A percentile compares a stretch with the other conserved stretches of the same genome.
Evolutionary conservation across 352 stramenopile species (phyloP).

Genomic region (Halophytophthora batemanensis): DNA sequence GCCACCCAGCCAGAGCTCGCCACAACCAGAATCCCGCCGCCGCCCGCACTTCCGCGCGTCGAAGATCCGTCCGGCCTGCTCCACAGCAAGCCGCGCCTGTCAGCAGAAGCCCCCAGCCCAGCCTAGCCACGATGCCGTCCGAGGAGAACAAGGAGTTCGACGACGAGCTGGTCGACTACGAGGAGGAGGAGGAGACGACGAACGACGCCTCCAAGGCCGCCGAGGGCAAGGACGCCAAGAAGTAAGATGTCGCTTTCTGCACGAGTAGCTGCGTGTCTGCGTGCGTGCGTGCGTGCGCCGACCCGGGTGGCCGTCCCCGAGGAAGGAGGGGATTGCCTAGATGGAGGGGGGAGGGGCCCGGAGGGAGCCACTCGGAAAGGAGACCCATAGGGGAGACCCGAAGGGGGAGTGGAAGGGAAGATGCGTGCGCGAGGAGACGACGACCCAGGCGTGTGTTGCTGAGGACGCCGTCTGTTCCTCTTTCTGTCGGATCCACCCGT

Average conservation of each 20-base stretch:
- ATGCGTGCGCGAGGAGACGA: too few relatives aligned
- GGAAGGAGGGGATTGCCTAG: too few relatives aligned
- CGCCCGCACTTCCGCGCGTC: constrained; percentile 18
- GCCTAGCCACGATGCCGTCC: constrained; percentile 47
- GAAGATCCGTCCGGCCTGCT: not conserved
- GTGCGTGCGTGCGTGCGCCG: constrained; percentile 1
- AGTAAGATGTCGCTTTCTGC: constrained; percentile 57
- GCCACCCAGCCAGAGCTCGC: constrained; percentile 25
- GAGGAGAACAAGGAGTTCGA: constrained; percentile 90
- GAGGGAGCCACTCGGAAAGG: too few relatives aligned
- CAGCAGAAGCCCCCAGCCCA: constrained; percentile 4
- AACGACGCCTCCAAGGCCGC: constrained; percentile 69
- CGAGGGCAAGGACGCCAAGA: constrained; percentile 88
- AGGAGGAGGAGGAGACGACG: constrained; percentile 85
- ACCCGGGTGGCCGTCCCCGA: too few relatives aligned
- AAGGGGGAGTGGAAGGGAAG: too few relatives aligned
- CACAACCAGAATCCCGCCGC: constrained; percentile 35
- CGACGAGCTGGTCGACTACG: constrained; percentile 88
- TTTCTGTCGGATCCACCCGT: not conserved
- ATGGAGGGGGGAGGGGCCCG: too few relatives aligned
- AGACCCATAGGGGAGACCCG: too few relatives aligned
- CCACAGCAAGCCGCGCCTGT: constrained; percentile 5
- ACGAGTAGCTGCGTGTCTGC: constrained; percentile 15
- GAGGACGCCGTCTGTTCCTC: constrained; percentile 8
- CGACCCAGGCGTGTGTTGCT: too few relatives aligned